phyloP scores from a whole-genome alignment of 169 alveolate species.

The Cryptosporidium meleagridis region DNA sequence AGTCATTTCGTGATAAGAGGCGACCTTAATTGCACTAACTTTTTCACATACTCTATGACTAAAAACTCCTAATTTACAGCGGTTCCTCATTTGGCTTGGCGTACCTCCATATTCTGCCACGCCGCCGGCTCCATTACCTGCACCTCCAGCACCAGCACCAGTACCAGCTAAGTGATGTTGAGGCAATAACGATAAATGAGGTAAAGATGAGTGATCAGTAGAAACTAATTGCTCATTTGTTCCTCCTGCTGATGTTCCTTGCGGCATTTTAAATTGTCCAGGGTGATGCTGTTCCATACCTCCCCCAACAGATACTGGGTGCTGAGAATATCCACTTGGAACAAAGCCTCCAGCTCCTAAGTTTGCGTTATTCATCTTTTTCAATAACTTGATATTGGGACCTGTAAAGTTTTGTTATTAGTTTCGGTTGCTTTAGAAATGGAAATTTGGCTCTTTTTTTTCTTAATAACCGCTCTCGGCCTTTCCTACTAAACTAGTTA shows the following conservation, averaged over 20 bases:
- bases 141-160: constrained; percentile 41
- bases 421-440: background rate
- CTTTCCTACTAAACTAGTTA: background rate
- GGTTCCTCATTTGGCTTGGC: constrained; percentile 66
- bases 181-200: constrained; percentile 58
- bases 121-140: constrained; percentile 75
- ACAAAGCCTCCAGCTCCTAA: constrained; percentile 75
- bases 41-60: constrained; percentile 72
- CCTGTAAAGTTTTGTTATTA: background rate
- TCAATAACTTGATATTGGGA: background rate
- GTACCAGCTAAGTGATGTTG: constrained; percentile 65
- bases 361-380: constrained; percentile 21
- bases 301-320: constrained; percentile 63
- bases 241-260: constrained; percentile 2
- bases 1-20: constrained; percentile 73
- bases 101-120: constrained; percentile 69
- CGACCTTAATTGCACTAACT: constrained; percentile 72
- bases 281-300: constrained; percentile 74
- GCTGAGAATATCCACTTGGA: constrained; percentile 66
- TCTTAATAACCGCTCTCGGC: background rate
- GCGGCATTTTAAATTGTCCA: constrained; percentile 51
- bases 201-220: constrained; percentile 50
- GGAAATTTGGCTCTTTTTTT: constrained; percentile 31
- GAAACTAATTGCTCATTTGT: constrained; percentile 61
- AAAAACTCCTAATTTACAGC: constrained; percentile 73